phyloP scores from a whole-genome alignment of 2,329 filamentous ascomycete species.

The Lithohypha guttulata region DNA sequence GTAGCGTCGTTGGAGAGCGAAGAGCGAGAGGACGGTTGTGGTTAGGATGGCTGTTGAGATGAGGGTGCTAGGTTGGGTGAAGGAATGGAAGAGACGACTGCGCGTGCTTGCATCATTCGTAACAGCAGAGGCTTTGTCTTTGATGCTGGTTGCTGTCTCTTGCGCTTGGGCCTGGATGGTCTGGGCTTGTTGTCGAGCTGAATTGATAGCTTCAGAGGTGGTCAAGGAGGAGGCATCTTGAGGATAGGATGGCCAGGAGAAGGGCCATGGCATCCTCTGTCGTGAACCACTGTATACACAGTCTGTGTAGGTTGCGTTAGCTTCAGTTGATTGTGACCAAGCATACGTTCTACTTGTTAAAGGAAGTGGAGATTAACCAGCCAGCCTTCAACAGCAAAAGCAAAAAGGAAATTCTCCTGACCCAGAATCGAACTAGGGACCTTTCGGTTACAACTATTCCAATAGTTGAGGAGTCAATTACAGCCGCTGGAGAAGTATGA shows the following conservation, averaged over 20 bases:
- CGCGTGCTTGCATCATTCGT: neutral
- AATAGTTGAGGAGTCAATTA: conserved; percentile 21
- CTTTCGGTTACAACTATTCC: conserved; percentile 25
- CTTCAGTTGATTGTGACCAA: no score
- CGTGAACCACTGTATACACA: no score
- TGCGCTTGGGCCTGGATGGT: conserved; percentile 5
- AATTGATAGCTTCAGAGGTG: conserved; percentile 1
- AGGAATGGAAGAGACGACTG: conserved; percentile 11
- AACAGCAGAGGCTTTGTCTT: conserved; percentile 9
- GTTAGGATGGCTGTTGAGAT: conserved; percentile 23
- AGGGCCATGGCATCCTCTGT: conserved; percentile 22
- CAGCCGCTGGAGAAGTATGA: no score
- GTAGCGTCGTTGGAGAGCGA: conserved; percentile 38
- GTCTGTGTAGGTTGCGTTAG: no score
- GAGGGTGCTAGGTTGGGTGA: conserved; percentile 23
- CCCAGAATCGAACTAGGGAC: conserved; percentile 24
- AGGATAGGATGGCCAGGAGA: conserved; percentile 16
- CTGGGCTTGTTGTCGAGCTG: conserved; percentile 6
- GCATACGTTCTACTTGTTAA: no score
- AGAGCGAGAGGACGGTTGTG: conserved; percentile 17
- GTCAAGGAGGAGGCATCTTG: neutral
- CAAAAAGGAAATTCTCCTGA: conserved; percentile 22
- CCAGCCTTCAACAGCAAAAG: no score
- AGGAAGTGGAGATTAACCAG: no score
- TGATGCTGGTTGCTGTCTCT: conserved; percentile 5